Conservation (phyloP, 108 stramenopile species). For the Bacterosira constricta region DNA sequence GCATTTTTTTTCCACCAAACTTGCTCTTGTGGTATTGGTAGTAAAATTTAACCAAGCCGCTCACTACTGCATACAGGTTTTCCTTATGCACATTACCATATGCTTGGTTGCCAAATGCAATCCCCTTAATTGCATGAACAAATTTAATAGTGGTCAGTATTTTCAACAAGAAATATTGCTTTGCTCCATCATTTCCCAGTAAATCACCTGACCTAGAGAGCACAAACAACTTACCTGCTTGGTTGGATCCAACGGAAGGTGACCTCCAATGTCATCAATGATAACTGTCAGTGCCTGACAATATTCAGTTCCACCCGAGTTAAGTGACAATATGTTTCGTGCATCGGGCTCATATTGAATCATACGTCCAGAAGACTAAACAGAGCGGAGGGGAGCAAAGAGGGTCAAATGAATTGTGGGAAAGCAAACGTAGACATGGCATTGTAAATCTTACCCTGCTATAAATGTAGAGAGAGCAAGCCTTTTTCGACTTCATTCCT, state of each 20-base stretch:
- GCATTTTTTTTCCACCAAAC: constrained; percentile 8
- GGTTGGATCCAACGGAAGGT: constrained; percentile 62
- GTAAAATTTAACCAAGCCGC: constrained; percentile 8
- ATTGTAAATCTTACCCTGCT: constrained; percentile 10
- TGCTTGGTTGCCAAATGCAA: constrained; percentile 14
- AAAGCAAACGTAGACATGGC: not conserved
- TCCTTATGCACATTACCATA: constrained; percentile 12
- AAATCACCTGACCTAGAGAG: not conserved
- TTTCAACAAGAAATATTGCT: no score
- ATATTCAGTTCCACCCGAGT: constrained; percentile 51
- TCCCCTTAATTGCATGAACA: not conserved
- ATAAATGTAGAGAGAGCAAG: constrained; percentile 19
- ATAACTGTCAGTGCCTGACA: constrained; percentile 65
- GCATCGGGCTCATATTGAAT: constrained; percentile 51
- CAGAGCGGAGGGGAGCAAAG: not conserved
- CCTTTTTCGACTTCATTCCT: constrained; percentile 5
- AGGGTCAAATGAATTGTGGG: not conserved
- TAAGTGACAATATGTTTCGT: constrained; percentile 27
- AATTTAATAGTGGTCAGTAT: not conserved
- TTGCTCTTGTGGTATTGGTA: constrained; percentile 15
- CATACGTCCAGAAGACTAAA: constrained; percentile 27
- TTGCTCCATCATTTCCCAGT: no score
- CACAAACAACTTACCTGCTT: constrained; percentile 61
- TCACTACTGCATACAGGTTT: constrained; percentile 7
- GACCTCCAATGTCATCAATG: constrained; percentile 57